Percentiles rank a stretch among this genome's conserved stretches.
Evolutionary conservation across 768 basidiomycete species (phyloP).

Genomic region (Neoboletus magnificus): DNA sequence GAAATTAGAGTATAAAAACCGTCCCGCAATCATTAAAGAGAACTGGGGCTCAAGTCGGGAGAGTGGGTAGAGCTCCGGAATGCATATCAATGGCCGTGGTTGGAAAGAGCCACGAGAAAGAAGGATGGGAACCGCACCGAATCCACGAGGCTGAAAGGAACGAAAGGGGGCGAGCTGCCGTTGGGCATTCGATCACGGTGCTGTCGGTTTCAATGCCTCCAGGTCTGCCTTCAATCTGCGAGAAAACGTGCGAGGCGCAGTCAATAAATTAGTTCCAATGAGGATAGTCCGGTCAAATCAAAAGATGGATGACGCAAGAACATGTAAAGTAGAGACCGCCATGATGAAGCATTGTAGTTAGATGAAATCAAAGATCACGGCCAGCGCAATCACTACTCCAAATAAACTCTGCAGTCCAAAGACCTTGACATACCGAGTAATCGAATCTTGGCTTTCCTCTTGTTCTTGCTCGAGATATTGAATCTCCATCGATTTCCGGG

Average conservation of each 20-base stretch:
- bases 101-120: constrained; percentile 20
- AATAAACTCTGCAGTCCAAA: constrained; percentile 58
- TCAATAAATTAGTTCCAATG: constrained; percentile 38
- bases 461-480: constrained; percentile 75
- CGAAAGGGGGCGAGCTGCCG: constrained; percentile 3
- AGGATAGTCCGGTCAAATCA: constrained; percentile 12
- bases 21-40: constrained; percentile 1
- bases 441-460: constrained; percentile 71
- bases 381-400: constrained; percentile 49
- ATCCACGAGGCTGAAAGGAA: constrained; percentile 34
- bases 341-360: constrained; percentile 30
- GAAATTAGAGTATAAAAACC: constrained; percentile 28
- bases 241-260: constrained; percentile 25
- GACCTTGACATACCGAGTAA: constrained; percentile 71
- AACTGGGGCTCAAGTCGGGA: background rate
- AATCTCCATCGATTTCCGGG: constrained; percentile 77
- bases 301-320: constrained; percentile 12
- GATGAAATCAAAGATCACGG: constrained; percentile 52
- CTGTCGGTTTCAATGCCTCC: constrained; percentile 42
- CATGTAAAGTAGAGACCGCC: constrained; percentile 18
- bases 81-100: constrained; percentile 15
- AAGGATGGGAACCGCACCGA: constrained; percentile 28
- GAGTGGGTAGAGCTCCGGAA: constrained; percentile 1
- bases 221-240: constrained; percentile 69
- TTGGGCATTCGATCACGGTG: constrained; percentile 23